Evolutionary conservation across 768 basidiomycete genomes (phyloP), one percentile per base, ranked within the genome.

Genomic region (Termitomyces sp.): DNA sequence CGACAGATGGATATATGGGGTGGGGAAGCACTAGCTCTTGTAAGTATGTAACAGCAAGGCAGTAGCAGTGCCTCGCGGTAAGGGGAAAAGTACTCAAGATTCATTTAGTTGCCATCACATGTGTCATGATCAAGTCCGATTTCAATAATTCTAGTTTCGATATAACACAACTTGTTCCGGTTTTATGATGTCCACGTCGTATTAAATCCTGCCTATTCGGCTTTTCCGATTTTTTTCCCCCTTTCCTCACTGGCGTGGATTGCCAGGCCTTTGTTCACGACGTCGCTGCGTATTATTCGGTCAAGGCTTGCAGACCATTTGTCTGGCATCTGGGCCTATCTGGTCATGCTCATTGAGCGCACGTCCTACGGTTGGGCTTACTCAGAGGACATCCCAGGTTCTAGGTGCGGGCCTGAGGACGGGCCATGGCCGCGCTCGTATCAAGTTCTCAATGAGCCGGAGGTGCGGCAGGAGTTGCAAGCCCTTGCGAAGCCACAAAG

Each of bases 351-450:
- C 55, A 67, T 73, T 52, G 69, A 73, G 57, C 71, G 70, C 41
- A 56, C 71, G 54, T 67, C 71, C 41, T 65, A 68, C 54, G 68
- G 56, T 63, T 77, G 76, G 70, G 82, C 80, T 12, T 81, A 80
- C 65, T 67, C 78, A 58, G 77, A 84, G 54, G 85, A 86, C 60
- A 82, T 85, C 11, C 82, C 82, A 20, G 84, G 85, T 13, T 77
- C 79, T 29, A 72, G 85, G 32, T 83, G 82, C 63, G 80, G 76
- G 6, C 81, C 84, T 43, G 82, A 85, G 56, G 85, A 86, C 40
- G 84, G 80, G 5, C 80, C 81, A 33, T 86, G 84, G 84, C 85
- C 85, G 6, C 78, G 81, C 48, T 67, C 81, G 10, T 86, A 83
- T 61, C 75, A 76, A 52, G 70, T 76, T 20, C 73, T 86, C 15